Evolutionary conservation across 2,329 filamentous ascomycete species (phyloP), one percentile per base, ranked within the genome.

Genomic region (Trichoderma oligosporum): DNA sequence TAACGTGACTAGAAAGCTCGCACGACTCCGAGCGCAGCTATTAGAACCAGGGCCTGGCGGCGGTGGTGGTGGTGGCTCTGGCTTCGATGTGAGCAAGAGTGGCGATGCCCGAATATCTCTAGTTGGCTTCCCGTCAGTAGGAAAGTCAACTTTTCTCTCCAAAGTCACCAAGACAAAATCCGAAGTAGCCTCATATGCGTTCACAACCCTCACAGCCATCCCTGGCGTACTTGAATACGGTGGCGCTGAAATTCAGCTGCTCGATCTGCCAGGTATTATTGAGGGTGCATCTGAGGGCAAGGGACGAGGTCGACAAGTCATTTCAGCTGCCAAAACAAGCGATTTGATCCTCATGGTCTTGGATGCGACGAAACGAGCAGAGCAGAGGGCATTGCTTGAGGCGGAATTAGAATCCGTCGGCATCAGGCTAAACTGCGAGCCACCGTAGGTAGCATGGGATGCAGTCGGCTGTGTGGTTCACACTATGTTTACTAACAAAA

Each of bases 121-220:
- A 2, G 95, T 99, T 54, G 94, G 94, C n/a, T 99, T 99, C 67
- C 94, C 95, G 0, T 99, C 95, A 0, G 94, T 99, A 51, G 94
- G 94, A 71, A 99, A 99, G 78, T 99, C 94, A 2, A 99, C 94
- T 0, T 97, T 99, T 70, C 73, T 99, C n/a, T 97, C 92, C 47
- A 97, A 97, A 70, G 95, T 99, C 71, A 99, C 94, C 48, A 97
- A 96, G 76, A 99, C 95, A 36, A 91, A 91, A 69, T 96, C 91
- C 49, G 93, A 97, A 72, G 91, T 97, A 25, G 94, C 94, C 1
- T 89, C 94, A 0, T 99, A 99, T 71, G 86, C 93, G 57, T 99
- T 99, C 83, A 99, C 94, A 9, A 99, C 94, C 1, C 80, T 99
- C 42, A 99, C 94, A 8, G 95, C 94, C 33, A 99, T 99, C 64